Evolutionary conservation across 768 basidiomycete genomes (phyloP), one percentile per base, ranked within the genome.

Genomic region (Coprinopsis cinerea): DNA sequence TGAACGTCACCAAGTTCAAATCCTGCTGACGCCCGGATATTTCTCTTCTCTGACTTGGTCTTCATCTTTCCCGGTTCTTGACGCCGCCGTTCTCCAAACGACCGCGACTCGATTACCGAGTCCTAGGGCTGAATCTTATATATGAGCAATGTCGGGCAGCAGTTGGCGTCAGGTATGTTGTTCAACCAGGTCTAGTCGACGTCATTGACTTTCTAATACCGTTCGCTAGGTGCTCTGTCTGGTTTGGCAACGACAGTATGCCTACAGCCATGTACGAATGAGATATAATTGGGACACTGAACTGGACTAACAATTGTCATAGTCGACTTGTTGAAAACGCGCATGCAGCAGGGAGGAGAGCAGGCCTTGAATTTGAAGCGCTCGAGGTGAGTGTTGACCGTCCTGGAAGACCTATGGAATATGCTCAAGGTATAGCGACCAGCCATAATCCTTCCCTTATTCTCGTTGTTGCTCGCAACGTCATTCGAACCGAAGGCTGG

Each of bases 261-360:
- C 54, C 76, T 92, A 11, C 89, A 92, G 58, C 89, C 89, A 48
- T 81, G 88, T 89, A 57, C 67, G 80, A 24, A 23, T 48, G 26
- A 24, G 13, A 11, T 4, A 10, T 17, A 32, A 28, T 24, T 13
- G 22, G 23, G 10, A 39, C 3, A 32, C 9, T 24, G 14, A 25
- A 28, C 24, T 37, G 22, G 22, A 43, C 32, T 15, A 20, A 25
- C 13, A 6, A 13, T 17, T 48, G 40, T 10, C 35, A 24, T 37
- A 91, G 88, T 95, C 55, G 93, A 96, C 68, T 71, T 95, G 20
- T 66, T 96, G 56, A 96, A 96, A 68, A 95, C 93, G n/a, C 78
- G 92, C 41, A 61, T 93, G 56, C 92, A 94, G 63, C 91, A 93
- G 65, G 81, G 82, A 47, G 85, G 23, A 11, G 27, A 39, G 15